Base-by-base conservation (phyloP, 306 rosid species). In the Vigna nakashimae region DNA sequence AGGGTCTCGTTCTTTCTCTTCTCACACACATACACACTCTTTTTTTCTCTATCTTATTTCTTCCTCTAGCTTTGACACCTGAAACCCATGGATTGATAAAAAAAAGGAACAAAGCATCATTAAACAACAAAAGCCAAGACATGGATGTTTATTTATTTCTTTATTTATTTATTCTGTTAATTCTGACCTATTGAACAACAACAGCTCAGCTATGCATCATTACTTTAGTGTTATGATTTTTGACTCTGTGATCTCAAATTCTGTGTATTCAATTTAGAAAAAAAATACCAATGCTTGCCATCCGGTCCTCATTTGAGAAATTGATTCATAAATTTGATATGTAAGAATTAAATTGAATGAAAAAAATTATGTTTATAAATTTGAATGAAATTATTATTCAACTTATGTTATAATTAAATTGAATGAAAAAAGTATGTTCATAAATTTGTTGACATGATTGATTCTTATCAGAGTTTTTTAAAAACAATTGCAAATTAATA, bases 71-170 rank as follows among this genome's bases (percentile, higher is more conserved):
- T 55, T 77, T 64, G 76, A 75, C 88, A 86, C 79, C 85, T 79
- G 82, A 88, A 91, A 87, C 69, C 90, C 89, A 86, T 82, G 88
- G 76, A 74, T 74, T 59, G 76, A 17, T 14, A 60, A 79, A 78
- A 69, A 78, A 71, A 77, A 75, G 77, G 67, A 70, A 73, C 78
- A 84, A 80, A 74, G 58, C 65, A 86, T 76, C 80, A 79, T 83
- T 53, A 79, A 68, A 62, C 49, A 66, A 48, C 42, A 64, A 50
- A 73, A 79, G 74, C 84, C 77, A 86, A 83, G 59, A 76, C 59
- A 65, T 65, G 9, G 42, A 67, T 56, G 24, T 67, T 46, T 73
- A 2, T 45, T 73, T 50, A 0, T 43, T 20, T 30, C 34, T 30
- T 30, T 66, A 1, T 62, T 30, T 66, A 1, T 62, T 72, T 73